phyloP scores from a whole-genome alignment of 805 yeast genomes.

The Candida qinlingensis region DNA sequence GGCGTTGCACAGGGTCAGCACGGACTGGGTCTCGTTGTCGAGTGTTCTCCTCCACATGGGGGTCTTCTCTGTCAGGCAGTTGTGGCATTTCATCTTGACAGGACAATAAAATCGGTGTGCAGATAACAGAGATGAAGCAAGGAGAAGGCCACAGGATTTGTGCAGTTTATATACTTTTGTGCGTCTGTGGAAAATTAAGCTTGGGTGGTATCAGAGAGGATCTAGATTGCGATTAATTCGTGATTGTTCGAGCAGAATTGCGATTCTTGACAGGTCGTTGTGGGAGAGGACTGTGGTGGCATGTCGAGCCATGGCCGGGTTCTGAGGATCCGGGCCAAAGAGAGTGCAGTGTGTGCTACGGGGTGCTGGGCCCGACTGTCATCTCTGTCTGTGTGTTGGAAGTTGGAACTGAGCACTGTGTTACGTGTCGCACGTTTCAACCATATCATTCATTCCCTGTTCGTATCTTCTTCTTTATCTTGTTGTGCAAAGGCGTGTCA shows the following conservation, averaged over 20 bases:
- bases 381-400: too few species aligned
- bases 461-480: too few species aligned
- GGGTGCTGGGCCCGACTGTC: too few species aligned
- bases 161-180: neutral
- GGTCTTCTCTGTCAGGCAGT: constrained; percentile 77
- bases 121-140: neutral
- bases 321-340: too few species aligned
- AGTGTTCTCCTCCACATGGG: constrained; percentile 78
- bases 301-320: neutral
- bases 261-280: neutral
- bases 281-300: constrained; percentile 1
- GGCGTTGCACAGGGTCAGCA: constrained; percentile 73
- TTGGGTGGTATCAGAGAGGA: too few species aligned
- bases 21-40: constrained; percentile 63
- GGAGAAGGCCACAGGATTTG: neutral
- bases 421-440: too few species aligned
- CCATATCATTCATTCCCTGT: too few species aligned
- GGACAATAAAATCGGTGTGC: neutral
- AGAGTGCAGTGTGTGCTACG: too few species aligned
- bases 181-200: too few species aligned
- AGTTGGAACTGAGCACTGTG: too few species aligned
- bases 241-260: neutral
- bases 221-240: constrained; percentile 2
- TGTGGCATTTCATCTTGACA: constrained; percentile 24
- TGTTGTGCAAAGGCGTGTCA: too few species aligned